A percentile compares a stretch with the other conserved stretches of the same genome.
Conservation (phyloP, 805 yeast species). For the Ogataea nitratoaversa region DNA sequence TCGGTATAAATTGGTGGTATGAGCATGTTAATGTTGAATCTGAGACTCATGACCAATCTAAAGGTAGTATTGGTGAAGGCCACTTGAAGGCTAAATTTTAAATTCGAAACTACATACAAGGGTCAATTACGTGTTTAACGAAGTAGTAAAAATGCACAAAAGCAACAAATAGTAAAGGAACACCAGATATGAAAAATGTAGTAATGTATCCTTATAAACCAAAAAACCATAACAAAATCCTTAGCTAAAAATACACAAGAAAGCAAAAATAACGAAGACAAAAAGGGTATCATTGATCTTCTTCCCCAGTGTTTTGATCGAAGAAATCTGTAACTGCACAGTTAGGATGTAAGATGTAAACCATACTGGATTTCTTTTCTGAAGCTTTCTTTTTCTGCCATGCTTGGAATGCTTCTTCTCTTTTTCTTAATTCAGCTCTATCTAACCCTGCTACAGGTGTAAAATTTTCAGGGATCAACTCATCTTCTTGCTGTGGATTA, state of each 20-base stretch:
- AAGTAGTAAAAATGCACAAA: too few species aligned
- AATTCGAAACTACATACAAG: too few species aligned
- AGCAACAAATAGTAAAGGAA: too few species aligned
- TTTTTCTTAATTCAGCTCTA: conserved; percentile 21
- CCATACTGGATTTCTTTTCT: conserved; percentile 29
- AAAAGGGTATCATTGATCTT: too few species aligned
- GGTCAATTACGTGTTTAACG: too few species aligned
- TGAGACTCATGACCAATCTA: conserved; percentile 4
- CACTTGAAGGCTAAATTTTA: conserved; percentile 1
- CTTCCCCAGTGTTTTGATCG: conserved; percentile 28
- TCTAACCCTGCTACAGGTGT: conserved; percentile 19
- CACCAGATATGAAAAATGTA: too few species aligned
- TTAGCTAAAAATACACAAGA: background rate
- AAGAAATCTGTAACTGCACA: conserved; percentile 71
- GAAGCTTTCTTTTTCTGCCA: conserved; percentile 20
- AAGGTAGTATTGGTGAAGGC: background rate
- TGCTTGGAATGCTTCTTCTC: conserved; percentile 20
- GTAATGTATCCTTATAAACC: too few species aligned
- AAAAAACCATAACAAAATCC: too few species aligned
- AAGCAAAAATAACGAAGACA: background rate
- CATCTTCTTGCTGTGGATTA: conserved; percentile 38
- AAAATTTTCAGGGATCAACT: conserved; percentile 20
- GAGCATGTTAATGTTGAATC: conserved; percentile 27
- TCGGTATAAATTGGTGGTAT: conserved; percentile 66
- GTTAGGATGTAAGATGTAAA: conserved; percentile 72